Conservation (phyloP, 202 grass and related monocot genomes). For the Hordeum pubiflorum region DNA sequence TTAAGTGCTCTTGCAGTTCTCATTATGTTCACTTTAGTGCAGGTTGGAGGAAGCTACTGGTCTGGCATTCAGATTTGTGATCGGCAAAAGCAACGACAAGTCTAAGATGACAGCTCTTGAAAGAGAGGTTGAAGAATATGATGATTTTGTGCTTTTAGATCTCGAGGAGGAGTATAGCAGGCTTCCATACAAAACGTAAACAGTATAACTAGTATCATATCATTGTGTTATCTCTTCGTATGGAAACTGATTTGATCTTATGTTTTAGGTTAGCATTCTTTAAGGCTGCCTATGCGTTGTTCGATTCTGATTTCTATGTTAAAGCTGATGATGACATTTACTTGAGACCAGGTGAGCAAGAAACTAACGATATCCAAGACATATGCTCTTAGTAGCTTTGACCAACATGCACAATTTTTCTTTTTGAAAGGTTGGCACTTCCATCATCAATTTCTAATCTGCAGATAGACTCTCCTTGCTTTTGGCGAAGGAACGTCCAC, state of each 20-base stretch:
- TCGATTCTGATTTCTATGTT: conserved; percentile 96
- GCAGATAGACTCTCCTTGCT: conserved; percentile 93
- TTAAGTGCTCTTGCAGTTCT: conserved; percentile 2
- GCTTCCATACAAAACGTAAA: conserved; percentile 96
- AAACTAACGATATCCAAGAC: conserved; percentile 3
- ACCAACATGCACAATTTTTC: background rate
- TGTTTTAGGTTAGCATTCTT: conserved; percentile 99
- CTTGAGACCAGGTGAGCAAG: conserved; percentile 71
- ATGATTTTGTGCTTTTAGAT: conserved; percentile 97
- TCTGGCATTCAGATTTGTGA: conserved; percentile 84
- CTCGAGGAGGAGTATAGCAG: conserved; percentile 91
- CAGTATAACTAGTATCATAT: conserved; percentile 1
- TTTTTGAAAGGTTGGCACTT: conserved; percentile 4
- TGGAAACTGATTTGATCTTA: conserved; percentile 56
- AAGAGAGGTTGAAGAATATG: conserved; percentile 81
- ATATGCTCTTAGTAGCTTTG: background rate
- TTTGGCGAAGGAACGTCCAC: conserved; percentile 75
- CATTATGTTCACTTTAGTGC: conserved; percentile 6
- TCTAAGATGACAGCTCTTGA: conserved; percentile 70
- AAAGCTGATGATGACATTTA: conserved; percentile 99
- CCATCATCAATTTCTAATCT: conserved; percentile 22
- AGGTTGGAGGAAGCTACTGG: conserved; percentile 93
- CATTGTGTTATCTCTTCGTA: background rate
- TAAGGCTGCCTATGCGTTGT: conserved; percentile 92
- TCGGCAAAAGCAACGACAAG: conserved; percentile 84